Conservation (phyloP, 2,329 filamentous ascomycete species). For the Aspergillus phoenicis region DNA sequence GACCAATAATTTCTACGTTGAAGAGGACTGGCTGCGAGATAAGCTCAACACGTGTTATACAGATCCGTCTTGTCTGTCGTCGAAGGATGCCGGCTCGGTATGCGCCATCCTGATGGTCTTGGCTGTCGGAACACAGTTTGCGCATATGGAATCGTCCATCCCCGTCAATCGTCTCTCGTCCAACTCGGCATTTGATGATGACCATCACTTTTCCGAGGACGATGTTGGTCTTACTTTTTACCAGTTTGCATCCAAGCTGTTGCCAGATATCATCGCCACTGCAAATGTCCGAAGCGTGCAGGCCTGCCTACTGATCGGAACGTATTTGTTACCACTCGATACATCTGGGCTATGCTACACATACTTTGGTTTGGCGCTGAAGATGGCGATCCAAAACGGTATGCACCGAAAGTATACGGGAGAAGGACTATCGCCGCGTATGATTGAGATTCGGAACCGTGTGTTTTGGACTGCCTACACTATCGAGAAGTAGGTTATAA, state of each 20-base stretch:
- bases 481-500: slow-evolving; percentile 53
- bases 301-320: slow-evolving; percentile 59
- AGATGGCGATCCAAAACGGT: slow-evolving; percentile 62
- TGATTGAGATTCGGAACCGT: slow-evolving; percentile 57
- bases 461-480: slow-evolving; percentile 63
- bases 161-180: slow-evolving; percentile 37
- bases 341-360: slow-evolving; percentile 60
- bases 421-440: slow-evolving; percentile 50
- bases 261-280: slow-evolving; percentile 60
- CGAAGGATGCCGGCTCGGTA: slow-evolving; percentile 45
- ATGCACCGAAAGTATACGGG: slow-evolving; percentile 59
- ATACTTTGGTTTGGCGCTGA: slow-evolving; percentile 59
- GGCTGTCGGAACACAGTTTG: slow-evolving; percentile 49
- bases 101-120: slow-evolving; percentile 48
- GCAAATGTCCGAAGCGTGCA: slow-evolving; percentile 62
- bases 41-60: slow-evolving; percentile 44
- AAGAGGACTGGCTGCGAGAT: slow-evolving; percentile 45
- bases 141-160: slow-evolving; percentile 44
- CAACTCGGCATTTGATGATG: slow-evolving; percentile 30
- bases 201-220: slow-evolving; percentile 51
- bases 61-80: slow-evolving; percentile 36
- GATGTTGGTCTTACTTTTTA: slow-evolving; percentile 60
- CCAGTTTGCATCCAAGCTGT: slow-evolving; percentile 56
- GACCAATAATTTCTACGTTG: slow-evolving; percentile 49
- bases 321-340: slow-evolving; percentile 59